Percentiles rank a stretch among this genome's conserved stretches.
Conservation (phyloP, 371 early-diverging fungal genomes). For the Syncephalastrum contaminatum region DNA sequence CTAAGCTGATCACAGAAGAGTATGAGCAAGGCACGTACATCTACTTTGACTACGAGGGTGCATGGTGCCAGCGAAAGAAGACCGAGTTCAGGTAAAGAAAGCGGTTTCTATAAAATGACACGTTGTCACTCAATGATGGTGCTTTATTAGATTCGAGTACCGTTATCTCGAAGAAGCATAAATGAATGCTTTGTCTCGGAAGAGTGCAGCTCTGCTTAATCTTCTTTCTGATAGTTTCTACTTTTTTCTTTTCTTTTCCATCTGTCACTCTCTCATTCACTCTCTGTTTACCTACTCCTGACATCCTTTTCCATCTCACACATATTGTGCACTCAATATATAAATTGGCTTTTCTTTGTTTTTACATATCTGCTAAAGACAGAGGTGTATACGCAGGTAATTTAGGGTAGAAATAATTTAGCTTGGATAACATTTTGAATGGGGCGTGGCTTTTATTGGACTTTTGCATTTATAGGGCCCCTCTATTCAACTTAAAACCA, state of each 20-base stretch:
- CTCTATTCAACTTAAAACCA: no score
- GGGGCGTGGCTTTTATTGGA: no score
- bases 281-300: no score
- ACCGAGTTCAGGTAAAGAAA: constrained; percentile 88
- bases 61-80: constrained; percentile 98
- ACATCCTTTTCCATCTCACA: no score
- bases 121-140: neutral
- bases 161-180: constrained; percentile 83
- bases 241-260: constrained; percentile 9
- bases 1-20: constrained; percentile 94
- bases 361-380: no score
- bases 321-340: no score
- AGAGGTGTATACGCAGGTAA: no score
- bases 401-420: no score
- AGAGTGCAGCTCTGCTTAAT: neutral
- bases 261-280: neutral
- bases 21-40: constrained; percentile 98
- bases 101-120: no score
- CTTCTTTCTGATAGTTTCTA: constrained; percentile 8
- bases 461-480: no score
- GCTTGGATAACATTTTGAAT: no score
- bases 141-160: constrained; percentile 75
- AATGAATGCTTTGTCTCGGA: neutral
- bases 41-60: constrained; percentile 98
- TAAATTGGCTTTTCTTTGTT: no score